Base-by-base conservation (phyloP, 2,329 filamentous ascomycete genomes). In the Aspergillus texensis region DNA sequence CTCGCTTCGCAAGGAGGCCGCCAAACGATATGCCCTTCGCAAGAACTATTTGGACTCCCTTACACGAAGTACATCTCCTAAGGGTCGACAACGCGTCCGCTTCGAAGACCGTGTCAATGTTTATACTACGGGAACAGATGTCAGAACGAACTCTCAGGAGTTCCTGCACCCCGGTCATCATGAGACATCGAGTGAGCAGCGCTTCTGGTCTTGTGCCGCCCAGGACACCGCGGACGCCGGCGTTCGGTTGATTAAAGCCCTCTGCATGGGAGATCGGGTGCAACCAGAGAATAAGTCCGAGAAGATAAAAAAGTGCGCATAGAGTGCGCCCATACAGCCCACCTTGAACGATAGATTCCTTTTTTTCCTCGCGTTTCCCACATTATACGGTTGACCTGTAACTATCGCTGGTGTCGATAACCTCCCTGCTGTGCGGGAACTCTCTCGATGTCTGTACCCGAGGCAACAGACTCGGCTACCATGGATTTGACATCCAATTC, bases 1-100 rank as follows among this genome's bases (percentile, higher is more conserved):
- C 0, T 92, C 93, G 0, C 81, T 94, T 62, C 91, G 94, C 71
- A 93, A 92, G 74, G 93, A 96, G 78, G 87, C 91, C 24, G 88
- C 88, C 8, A 90, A 95, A 73, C 85, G 91, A 21, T 97, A 90
- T 78, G 78, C 89, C 28, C 89, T 94, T 69, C 88, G 94, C 66
- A 93, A 92, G 79, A 86, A 85, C 66, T 87, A 92, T 62, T 84
- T 97, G 11, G 86, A 66, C 39, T 56, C 63, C 21, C 56, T 56
- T 16, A 56, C 59, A 8, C 54, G 57, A 3, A 53, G 59, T 8
- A 62, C 63, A 6, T 64, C 65, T 4, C 66, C 62, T 4, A 61
- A 64, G 26, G 60, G 60, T 4, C 69, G 67, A 60, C 74, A 65
- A 26, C 70, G 71, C 2, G 76, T 78, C 16, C 73, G 76, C 1